phyloP scores from a whole-genome alignment of 2,329 filamentous ascomycete genomes.

The Fusarium temperatum region DNA sequence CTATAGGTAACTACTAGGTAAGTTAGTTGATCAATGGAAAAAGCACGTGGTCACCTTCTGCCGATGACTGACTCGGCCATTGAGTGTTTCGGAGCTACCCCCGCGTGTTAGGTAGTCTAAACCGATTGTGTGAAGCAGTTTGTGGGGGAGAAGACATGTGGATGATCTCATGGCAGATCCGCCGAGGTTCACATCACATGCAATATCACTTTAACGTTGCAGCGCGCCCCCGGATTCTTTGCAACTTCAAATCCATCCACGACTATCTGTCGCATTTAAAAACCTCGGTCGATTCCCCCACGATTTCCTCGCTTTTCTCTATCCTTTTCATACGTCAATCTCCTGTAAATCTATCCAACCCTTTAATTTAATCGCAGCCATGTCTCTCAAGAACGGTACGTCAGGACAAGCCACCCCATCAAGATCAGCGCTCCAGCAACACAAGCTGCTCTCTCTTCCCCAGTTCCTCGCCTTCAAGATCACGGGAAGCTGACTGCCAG shows the following conservation, averaged over 20 bases:
- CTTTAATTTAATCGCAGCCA: constrained; percentile 52
- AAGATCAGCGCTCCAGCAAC: background rate
- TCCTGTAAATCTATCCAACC: background rate
- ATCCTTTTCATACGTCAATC: background rate
- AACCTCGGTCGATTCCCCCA: constrained; percentile 33
- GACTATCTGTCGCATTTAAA: constrained; percentile 30
- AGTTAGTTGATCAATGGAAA: background rate
- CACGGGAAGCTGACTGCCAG: background rate
- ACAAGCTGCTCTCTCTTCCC: background rate
- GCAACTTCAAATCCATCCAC: constrained; percentile 12
- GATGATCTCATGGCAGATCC: constrained; percentile 28
- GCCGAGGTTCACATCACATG: constrained; percentile 32
- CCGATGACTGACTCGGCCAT: constrained; percentile 20
- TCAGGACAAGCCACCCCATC: constrained; percentile 10
- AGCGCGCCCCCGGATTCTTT: constrained; percentile 2
- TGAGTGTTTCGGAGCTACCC: constrained; percentile 3
- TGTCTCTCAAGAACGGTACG: constrained; percentile 80
- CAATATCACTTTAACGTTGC: constrained; percentile 7
- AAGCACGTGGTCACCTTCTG: constrained; percentile 31
- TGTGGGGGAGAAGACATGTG: constrained; percentile 29
- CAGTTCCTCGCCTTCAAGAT: background rate
- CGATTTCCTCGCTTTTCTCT: background rate
- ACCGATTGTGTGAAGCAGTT: constrained; percentile 3
- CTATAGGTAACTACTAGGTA: too few relatives aligned
- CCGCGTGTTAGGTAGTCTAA: background rate